phyloP scores from a whole-genome alignment of 768 basidiomycete species.

The Tulasnella sp. region DNA sequence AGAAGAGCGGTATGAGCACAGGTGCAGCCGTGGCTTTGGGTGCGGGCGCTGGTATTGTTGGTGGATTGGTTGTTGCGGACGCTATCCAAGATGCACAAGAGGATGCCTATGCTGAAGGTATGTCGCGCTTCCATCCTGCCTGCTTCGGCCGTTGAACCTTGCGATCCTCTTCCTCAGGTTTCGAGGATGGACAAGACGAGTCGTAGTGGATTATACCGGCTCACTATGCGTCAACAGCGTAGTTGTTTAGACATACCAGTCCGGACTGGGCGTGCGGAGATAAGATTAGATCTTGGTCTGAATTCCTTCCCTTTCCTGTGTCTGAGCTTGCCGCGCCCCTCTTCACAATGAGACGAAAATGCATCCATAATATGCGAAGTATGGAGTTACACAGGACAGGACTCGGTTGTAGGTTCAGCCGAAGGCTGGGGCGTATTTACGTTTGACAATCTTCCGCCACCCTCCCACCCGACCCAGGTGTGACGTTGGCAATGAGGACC shows the following conservation, averaged over 20 bases:
- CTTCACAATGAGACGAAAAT: no score
- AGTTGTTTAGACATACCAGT: neutral
- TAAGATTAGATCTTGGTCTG: neutral
- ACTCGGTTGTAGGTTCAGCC: neutral
- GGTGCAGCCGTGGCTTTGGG: conserved; percentile 15
- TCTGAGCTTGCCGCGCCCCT: neutral
- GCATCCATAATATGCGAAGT: no score
- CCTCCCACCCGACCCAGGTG: conserved; percentile 45
- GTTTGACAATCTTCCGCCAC: conserved; percentile 35
- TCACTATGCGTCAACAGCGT: neutral
- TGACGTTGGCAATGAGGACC: conserved; percentile 55
- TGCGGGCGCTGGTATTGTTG: conserved; percentile 16
- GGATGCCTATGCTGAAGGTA: conserved; percentile 23
- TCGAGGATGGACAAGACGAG: neutral
- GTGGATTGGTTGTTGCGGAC: conserved; percentile 19
- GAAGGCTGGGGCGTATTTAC: neutral
- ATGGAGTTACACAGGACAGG: neutral
- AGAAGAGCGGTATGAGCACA: conserved; percentile 19
- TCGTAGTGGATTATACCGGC: neutral
- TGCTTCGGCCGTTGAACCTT: neutral
- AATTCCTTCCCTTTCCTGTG: neutral
- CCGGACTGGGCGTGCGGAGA: neutral
- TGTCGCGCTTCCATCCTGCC: neutral
- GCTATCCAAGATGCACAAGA: conserved; percentile 14
- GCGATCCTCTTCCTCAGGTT: neutral